These are phyloP conservation scores for Voacanga thouarsii DNA, from an alignment of 257 asterid genomes.

Conservation along the genomic window DNA sequence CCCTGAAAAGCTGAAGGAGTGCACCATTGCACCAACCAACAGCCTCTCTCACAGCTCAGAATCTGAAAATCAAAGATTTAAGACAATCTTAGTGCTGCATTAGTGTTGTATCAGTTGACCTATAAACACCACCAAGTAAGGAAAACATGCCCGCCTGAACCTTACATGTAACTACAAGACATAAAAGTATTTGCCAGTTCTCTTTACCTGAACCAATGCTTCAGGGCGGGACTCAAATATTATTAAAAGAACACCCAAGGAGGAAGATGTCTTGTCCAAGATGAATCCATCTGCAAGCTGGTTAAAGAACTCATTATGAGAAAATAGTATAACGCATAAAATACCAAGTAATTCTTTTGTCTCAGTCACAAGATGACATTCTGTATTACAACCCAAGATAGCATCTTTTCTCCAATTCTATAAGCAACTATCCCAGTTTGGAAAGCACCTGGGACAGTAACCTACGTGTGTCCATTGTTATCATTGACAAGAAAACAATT, in stretches of 20 bases:
- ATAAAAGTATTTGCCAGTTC: not conserved
- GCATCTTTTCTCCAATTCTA: not conserved
- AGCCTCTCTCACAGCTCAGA: not conserved
- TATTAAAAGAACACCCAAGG: constrained; percentile 71
- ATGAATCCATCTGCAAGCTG: constrained; percentile 76
- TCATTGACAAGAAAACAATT: not conserved
- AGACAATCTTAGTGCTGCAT: not conserved
- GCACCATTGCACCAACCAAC: not conserved
- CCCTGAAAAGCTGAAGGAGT: not conserved
- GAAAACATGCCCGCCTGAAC: not conserved
- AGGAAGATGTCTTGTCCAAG: constrained; percentile 68
- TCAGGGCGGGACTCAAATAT: constrained; percentile 90
- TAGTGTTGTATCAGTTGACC: no score
- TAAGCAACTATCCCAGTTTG: not conserved
- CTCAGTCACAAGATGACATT: not conserved
- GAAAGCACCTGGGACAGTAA: not conserved
- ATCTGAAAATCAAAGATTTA: not conserved
- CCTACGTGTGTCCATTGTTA: not conserved
- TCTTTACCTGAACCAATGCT: constrained; percentile 74
- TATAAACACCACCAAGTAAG: not conserved
- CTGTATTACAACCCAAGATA: not conserved
- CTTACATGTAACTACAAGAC: not conserved
- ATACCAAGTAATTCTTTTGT: not conserved
- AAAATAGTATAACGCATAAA: not conserved
- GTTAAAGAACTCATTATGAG: constrained; percentile 9